phyloP scores from a whole-genome alignment of 345 rosid genomes.

The Acer negundo region DNA sequence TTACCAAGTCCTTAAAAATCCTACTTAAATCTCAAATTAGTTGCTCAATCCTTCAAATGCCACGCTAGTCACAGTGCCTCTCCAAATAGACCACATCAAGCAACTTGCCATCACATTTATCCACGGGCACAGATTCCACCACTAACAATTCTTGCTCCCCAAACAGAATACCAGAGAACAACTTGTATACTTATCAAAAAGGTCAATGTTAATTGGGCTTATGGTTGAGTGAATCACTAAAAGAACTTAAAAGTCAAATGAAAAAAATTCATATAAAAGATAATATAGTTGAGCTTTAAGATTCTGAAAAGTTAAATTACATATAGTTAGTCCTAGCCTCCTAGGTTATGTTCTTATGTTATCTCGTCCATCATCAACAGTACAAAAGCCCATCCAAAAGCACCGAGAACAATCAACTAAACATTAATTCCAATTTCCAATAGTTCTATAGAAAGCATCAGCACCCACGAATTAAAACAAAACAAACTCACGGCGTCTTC shows the following conservation, averaged over 20 bases:
- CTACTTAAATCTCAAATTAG: neutral
- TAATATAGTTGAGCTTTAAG: constrained; percentile 4
- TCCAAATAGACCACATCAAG: neutral
- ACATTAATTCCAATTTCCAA: neutral
- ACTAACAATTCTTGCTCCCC: neutral
- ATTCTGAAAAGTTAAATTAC: neutral
- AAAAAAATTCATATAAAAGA: constrained; percentile 4
- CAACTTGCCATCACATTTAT: neutral
- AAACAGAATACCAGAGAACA: constrained; percentile 10
- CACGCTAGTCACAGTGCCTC: neutral
- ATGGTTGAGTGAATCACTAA: neutral
- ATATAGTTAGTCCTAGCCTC: neutral
- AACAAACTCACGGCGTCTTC: neutral
- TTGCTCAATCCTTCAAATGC: neutral
- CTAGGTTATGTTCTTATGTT: neutral
- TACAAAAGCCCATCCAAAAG: constrained; percentile 7
- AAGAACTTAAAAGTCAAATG: neutral
- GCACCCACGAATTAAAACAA: neutral
- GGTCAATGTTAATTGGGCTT: neutral
- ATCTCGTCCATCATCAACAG: constrained; percentile 13
- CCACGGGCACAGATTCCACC: neutral
- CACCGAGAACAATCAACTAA: neutral
- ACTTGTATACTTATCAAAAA: neutral
- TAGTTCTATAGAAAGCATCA: neutral
- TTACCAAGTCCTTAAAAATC: neutral